Conservation (phyloP, 139 green algal species). For the Chlorella sp. region DNA sequence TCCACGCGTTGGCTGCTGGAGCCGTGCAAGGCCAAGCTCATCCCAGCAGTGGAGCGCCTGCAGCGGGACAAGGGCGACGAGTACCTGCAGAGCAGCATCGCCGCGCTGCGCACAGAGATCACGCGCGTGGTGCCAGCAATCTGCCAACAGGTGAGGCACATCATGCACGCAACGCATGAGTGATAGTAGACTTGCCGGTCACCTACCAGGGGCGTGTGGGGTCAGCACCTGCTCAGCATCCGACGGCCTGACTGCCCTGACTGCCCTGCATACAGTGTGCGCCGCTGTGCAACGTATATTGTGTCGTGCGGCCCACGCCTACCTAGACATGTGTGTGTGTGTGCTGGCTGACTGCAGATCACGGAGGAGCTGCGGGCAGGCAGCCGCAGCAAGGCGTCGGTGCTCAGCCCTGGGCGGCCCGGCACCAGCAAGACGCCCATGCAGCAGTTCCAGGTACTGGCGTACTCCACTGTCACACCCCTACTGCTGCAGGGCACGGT, state of each 20-base stretch:
- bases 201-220: neutral
- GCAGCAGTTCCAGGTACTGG: constrained; percentile 36
- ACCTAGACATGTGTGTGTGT: neutral
- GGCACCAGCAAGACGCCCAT: constrained; percentile 17
- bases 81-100: constrained; percentile 44
- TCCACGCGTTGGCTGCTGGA: constrained; percentile 46
- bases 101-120: constrained; percentile 41
- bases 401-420: neutral
- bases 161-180: neutral
- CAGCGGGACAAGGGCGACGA: constrained; percentile 56
- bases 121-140: constrained; percentile 39
- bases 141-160: constrained; percentile 23
- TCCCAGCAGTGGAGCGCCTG: constrained; percentile 53
- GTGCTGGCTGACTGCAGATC: constrained; percentile 10
- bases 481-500: no score
- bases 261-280: neutral
- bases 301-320: neutral
- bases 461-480: no score
- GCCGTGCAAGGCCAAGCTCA: constrained; percentile 49
- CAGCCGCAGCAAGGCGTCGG: constrained; percentile 1
- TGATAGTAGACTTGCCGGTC: neutral
- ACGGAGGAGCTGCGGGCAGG: constrained; percentile 22
- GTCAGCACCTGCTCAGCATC: neutral
- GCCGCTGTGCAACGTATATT: neutral
- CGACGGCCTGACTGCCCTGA: neutral